Evolutionary conservation across 192 early-diverging fungal species (phyloP), one percentile per base, ranked within the genome.

Genomic region (Backusella morwellensis): DNA sequence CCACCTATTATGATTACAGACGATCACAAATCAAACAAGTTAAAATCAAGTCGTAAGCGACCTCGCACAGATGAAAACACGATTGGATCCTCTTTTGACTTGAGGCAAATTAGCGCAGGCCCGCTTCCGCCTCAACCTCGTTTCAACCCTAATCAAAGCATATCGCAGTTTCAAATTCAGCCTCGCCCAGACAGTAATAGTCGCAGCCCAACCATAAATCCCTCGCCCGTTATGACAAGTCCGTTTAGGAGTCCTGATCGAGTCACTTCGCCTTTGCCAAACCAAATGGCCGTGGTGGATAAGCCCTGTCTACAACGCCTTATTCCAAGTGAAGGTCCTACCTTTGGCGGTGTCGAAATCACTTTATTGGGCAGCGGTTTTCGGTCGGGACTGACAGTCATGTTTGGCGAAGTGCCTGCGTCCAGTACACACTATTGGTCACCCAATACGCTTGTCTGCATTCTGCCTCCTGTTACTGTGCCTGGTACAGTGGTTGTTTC

Each of bases 1-100:
- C 93, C 96, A 9, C 96, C 97, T 6, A 97, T 98, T 40, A 92
- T 97, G 90, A 97, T 98, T 79, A 98, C 97, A 4, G 97, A 98
- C 75, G 97, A 98, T 83, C 97, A 98, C 87, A 98, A 98, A 83
- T 95, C 95, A 14, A 90, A 92, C 35, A 90, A 90, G 70, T 81
- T 86, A n/a, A 90, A 90, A 68, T 32, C 82, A 32, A 71, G 74
- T 32, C 54, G 81, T 29, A 82, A 82, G 19, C 66, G 74, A 35
- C 38, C 52, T 19, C 72, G 77, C 9, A 78, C 81, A 14, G 80
- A 90, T 2, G 23, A 44, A 29, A 44, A 21, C 47, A 21, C 21
- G 0, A 63, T 63, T 29, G 56, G 56, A 44, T 15, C 23, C 26
- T 44, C 70, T 2, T 72, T 72, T 34, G 70, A 72, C 19, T 6